Base-by-base conservation (phyloP, 257 asterid species). In the Thymus mandschuricus region DNA sequence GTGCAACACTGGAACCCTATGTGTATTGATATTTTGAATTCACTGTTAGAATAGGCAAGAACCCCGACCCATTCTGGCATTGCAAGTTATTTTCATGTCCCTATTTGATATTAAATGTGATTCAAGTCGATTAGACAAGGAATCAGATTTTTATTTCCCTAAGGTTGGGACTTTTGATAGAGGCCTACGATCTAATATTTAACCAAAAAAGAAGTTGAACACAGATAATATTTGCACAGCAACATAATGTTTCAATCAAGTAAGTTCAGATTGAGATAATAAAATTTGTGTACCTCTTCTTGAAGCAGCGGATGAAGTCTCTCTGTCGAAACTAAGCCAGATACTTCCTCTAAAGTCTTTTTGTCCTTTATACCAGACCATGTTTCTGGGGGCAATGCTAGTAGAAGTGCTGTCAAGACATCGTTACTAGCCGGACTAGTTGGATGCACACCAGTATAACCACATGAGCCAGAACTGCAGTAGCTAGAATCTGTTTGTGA, bases 351-450 rank as follows among this genome's bases (percentile, higher is more conserved):
- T 72, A 83, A 67, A 57, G 85, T 81, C 34, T 76, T 38, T 51
- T 71, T 56, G 29, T 92, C 92, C 76, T 77, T 84, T 33, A 89
- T 81, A 35, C 70, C 80, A 3, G 76, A 71, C 98, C 96, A 92
- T 61, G 96, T 85, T 58, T 83, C 76, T 0, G 82, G 86, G 3
- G 97, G 93, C 84, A 92, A 80, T 30, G 97, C 90, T 40, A 92
- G 75, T 60, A 92, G 75, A 68, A 92, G 91, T 40, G 77, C 86
- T 8, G 96, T 89, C 72, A 92, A 68, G 43, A 90, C 82, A 73
- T 90, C 86, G 55, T 73, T 82, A 64, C 84, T 84, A 28, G 75
- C 79, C 8, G 84, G 89, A 66, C 21, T 21, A 21, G 21, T 21
- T 21, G 21, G 21, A 21, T 21, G 21, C 21, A 21, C 21, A 21